Conservation (phyloP, 2,329 filamentous ascomycete genomes). For the Trichoderma citrinoviride region DNA sequence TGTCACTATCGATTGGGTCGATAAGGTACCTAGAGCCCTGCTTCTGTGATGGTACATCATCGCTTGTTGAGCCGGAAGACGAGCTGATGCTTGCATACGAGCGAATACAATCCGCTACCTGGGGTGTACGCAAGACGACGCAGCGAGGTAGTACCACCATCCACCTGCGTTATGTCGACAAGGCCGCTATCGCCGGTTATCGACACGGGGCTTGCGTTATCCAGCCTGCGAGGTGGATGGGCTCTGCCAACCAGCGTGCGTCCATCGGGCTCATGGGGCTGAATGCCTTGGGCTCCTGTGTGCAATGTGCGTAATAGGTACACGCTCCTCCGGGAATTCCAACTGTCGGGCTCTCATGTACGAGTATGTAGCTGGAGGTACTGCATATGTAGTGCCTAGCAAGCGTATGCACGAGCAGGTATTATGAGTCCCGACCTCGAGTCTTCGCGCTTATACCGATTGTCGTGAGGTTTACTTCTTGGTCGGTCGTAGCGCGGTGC, state of each 20-base stretch:
- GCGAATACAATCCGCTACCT: background rate
- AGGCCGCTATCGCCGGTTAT: too few relatives aligned
- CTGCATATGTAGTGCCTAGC: slow-evolving; percentile 11
- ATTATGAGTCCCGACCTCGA: background rate
- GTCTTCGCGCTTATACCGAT: background rate
- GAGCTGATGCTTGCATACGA: slow-evolving; percentile 2
- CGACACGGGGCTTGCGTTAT: too few relatives aligned
- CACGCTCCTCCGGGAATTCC: slow-evolving; percentile 1
- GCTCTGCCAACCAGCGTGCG: background rate
- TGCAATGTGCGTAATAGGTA: background rate
- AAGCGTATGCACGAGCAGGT: background rate
- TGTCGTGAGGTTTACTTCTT: background rate
- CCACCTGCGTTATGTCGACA: too few relatives aligned
- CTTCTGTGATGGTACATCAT: background rate
- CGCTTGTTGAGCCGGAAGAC: background rate
- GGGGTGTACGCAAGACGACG: too few relatives aligned
- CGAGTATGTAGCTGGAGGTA: slow-evolving; percentile 14
- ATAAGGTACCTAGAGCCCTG: slow-evolving; percentile 20
- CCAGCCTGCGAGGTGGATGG: too few relatives aligned
- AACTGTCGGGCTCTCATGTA: slow-evolving; percentile 17
- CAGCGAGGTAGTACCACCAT: too few relatives aligned
- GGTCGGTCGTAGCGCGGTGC: background rate
- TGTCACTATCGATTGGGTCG: too few relatives aligned
- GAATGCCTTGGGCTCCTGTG: slow-evolving; percentile 1
- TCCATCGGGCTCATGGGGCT: slow-evolving; percentile 1